These are phyloP conservation scores for Gentiana macrophylla DNA, from an alignment of 257 asterid genomes.

Conservation along the genomic window DNA sequence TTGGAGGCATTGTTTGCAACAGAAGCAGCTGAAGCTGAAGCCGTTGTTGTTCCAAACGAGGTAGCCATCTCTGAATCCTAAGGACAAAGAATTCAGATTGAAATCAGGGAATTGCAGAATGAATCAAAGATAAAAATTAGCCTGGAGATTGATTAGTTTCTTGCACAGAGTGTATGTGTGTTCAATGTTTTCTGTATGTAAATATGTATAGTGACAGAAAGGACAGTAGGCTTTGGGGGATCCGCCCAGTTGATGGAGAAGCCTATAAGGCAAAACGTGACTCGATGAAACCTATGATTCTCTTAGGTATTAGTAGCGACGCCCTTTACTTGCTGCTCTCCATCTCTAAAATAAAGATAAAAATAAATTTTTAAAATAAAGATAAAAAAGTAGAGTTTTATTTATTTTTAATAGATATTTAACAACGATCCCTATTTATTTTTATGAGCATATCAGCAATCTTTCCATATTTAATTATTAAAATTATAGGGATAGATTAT, in stretches of 20 bases:
- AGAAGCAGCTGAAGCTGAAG: constrained; percentile 31
- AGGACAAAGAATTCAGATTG: neutral
- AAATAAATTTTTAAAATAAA: too few species aligned
- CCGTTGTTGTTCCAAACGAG: constrained; percentile 50
- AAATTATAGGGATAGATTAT: too few species aligned
- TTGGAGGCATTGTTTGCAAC: constrained; percentile 32
- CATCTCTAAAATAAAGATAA: too few species aligned
- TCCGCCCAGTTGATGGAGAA: constrained; percentile 20
- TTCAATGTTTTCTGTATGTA: constrained; percentile 2
- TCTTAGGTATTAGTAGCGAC: too few species aligned
- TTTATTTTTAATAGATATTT: too few species aligned
- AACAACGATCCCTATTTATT: too few species aligned
- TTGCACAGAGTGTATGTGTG: neutral
- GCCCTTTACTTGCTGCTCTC: too few species aligned
- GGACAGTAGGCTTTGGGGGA: constrained; percentile 2
- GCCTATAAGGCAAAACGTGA: constrained; percentile 13
- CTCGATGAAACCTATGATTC: constrained; percentile 51
- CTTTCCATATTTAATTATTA: too few species aligned
- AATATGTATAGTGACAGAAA: constrained; percentile 1
- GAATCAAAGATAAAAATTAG: neutral
- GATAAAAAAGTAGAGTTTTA: too few species aligned
- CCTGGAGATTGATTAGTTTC: neutral
- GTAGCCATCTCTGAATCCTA: constrained; percentile 42
- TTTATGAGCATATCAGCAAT: too few species aligned
- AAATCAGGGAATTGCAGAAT: too few species aligned